Conservation (phyloP, 768 basidiomycete species). For the Lactarius akahatsu region DNA sequence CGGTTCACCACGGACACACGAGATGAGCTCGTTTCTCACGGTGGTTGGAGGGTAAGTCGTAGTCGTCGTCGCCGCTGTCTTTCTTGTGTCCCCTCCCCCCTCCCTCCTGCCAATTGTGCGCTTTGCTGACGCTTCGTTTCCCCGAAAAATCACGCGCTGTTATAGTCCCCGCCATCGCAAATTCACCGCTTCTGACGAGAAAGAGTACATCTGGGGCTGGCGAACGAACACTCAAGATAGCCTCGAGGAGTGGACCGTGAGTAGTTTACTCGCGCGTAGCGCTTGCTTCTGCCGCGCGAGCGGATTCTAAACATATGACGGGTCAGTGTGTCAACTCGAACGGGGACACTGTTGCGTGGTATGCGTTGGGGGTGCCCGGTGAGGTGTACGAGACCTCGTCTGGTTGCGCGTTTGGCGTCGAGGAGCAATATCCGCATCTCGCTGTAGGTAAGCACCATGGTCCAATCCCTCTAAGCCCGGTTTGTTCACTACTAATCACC, state of each 20-base stretch:
- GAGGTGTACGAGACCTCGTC: slow-evolving; percentile 57
- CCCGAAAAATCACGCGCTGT: background rate
- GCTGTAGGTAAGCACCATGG: slow-evolving; percentile 48
- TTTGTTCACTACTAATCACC: background rate
- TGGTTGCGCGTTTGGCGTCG: slow-evolving; percentile 61
- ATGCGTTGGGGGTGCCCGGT: slow-evolving; percentile 53
- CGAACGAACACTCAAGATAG: slow-evolving; percentile 39
- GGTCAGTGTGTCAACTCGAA: slow-evolving; percentile 54
- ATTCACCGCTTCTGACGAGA: slow-evolving; percentile 59
- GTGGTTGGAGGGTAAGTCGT: slow-evolving; percentile 33
- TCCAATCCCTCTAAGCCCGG: background rate
- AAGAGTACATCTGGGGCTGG: slow-evolving; percentile 62
- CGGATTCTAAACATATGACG: background rate
- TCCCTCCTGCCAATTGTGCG: background rate
- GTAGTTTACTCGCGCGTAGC: slow-evolving; percentile 29
- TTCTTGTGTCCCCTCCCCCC: background rate
- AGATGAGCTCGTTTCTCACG: slow-evolving; percentile 55
- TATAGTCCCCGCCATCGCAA: slow-evolving; percentile 37
- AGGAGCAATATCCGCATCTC: slow-evolving; percentile 56
- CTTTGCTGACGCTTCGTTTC: background rate
- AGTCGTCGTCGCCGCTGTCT: background rate
- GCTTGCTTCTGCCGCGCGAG: background rate
- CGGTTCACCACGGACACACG: slow-evolving; percentile 28
- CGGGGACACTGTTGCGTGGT: slow-evolving; percentile 57
- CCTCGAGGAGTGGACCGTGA: slow-evolving; percentile 69